Percentiles rank a stretch among this genome's conserved stretches.
These are phyloP conservation scores for Filobasidium floriforme DNA, from an alignment of 768 basidiomycete species.

Conservation along the genomic window DNA sequence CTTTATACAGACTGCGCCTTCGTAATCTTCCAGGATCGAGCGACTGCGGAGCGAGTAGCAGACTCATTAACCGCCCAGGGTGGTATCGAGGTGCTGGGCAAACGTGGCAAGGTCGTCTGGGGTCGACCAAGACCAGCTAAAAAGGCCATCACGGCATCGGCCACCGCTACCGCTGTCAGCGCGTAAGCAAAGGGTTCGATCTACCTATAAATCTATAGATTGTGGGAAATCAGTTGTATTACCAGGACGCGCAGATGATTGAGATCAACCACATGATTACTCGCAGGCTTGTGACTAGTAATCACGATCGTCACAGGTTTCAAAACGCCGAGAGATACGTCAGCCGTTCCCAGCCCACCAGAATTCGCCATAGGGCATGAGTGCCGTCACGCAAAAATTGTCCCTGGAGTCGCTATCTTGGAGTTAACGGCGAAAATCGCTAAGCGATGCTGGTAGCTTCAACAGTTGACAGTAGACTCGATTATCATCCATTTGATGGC, in stretches of 20 bases:
- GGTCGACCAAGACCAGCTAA: constrained; percentile 59
- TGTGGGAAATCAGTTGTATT: no score
- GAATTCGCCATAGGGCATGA: no score
- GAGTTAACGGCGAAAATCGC: no score
- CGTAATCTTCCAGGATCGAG: constrained; percentile 78
- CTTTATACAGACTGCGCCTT: constrained; percentile 62
- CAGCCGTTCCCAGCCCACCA: no score
- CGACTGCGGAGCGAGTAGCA: constrained; percentile 77
- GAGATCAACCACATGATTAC: not conserved
- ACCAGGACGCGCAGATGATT: not conserved
- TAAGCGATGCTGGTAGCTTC: no score
- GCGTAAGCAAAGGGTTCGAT: constrained; percentile 1
- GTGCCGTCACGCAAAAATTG: no score
- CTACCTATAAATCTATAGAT: no score
- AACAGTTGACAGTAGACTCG: no score
- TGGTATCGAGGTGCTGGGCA: constrained; percentile 77
- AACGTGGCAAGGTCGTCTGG: constrained; percentile 72
- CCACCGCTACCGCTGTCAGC: constrained; percentile 13
- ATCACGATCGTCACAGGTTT: no score
- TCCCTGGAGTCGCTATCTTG: no score
- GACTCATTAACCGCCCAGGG: constrained; percentile 68
- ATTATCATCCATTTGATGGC: no score
- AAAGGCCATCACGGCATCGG: constrained; percentile 23
- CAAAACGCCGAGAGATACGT: no score
- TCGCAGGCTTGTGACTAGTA: not conserved